phyloP scores from a whole-genome alignment of 805 yeast species.

The Ogataea haglerorum region DNA sequence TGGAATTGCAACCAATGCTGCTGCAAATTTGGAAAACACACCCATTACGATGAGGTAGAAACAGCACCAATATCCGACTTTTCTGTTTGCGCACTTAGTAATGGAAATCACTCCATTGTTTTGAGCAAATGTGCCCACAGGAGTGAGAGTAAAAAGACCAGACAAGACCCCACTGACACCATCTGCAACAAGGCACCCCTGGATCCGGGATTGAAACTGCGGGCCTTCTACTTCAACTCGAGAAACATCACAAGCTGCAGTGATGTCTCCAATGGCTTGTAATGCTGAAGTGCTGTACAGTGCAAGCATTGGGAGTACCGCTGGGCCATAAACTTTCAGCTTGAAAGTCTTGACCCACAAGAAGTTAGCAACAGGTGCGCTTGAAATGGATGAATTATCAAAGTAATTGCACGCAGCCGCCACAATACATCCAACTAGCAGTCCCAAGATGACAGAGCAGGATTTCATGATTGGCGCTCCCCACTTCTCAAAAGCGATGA shows the following conservation, averaged over 20 bases:
- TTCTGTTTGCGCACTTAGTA: slow-evolving; percentile 86
- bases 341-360: slow-evolving; percentile 84
- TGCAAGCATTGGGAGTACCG: slow-evolving; percentile 80
- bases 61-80: slow-evolving; percentile 50
- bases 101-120: slow-evolving; percentile 91
- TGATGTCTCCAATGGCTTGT: slow-evolving; percentile 93
- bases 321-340: slow-evolving; percentile 74
- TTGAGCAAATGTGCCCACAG: slow-evolving; percentile 89
- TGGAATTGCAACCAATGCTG: slow-evolving; percentile 80
- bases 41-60: slow-evolving; percentile 83
- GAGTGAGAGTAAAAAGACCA: slow-evolving; percentile 76
- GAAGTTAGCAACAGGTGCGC: slow-evolving; percentile 82
- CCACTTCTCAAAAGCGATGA: slow-evolving; percentile 75
- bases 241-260: slow-evolving; percentile 90
- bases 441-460: slow-evolving; percentile 84
- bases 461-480: slow-evolving; percentile 94
- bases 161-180: slow-evolving; percentile 77
- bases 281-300: slow-evolving; percentile 77
- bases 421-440: slow-evolving; percentile 83
- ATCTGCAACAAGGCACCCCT: slow-evolving; percentile 89
- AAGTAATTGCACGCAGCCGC: slow-evolving; percentile 90
- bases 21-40: slow-evolving; percentile 78
- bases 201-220: slow-evolving; percentile 75
- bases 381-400: slow-evolving; percentile 48
- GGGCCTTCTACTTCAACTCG: slow-evolving; percentile 80